Conservation (phyloP, 257 asterid species). For the Fraxinus excelsior region DNA sequence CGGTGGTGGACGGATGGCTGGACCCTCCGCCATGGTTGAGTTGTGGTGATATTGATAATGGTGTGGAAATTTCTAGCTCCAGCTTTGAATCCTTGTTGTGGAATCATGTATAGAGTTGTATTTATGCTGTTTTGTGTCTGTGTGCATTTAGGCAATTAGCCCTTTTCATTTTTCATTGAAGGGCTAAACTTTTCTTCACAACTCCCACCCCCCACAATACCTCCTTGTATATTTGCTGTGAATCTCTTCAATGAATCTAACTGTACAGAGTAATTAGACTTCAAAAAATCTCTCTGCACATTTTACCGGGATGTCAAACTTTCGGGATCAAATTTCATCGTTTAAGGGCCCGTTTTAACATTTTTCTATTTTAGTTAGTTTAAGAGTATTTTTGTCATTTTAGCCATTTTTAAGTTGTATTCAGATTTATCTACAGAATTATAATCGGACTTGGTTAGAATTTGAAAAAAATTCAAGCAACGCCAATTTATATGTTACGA, state of each 20-base stretch:
- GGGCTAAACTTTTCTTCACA: constrained; percentile 20
- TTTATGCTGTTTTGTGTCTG: neutral
- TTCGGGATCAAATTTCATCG: no score
- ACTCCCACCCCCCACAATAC: neutral
- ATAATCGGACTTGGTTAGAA: no score
- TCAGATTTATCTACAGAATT: no score
- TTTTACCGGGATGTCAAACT: no score
- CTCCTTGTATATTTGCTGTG: constrained; percentile 8
- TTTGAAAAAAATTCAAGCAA: no score
- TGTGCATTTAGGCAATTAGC: constrained; percentile 16
- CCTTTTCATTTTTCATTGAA: constrained; percentile 27
- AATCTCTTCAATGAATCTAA: constrained; percentile 24
- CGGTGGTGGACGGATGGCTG: neutral
- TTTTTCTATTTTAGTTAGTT: no score
- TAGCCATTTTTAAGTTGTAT: no score
- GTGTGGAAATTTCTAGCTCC: constrained; percentile 12
- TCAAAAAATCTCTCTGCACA: neutral
- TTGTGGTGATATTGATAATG: constrained; percentile 16
- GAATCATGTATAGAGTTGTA: neutral
- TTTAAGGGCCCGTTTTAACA: no score
- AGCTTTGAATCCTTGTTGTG: neutral
- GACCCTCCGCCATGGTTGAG: constrained; percentile 34
- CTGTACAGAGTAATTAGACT: constrained; percentile 33
- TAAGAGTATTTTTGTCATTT: no score
- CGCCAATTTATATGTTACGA: no score